Evolutionary conservation across 2,329 filamentous ascomycete species (phyloP), one percentile per base, ranked within the genome.

Genomic region (Huntiella decipiens): DNA sequence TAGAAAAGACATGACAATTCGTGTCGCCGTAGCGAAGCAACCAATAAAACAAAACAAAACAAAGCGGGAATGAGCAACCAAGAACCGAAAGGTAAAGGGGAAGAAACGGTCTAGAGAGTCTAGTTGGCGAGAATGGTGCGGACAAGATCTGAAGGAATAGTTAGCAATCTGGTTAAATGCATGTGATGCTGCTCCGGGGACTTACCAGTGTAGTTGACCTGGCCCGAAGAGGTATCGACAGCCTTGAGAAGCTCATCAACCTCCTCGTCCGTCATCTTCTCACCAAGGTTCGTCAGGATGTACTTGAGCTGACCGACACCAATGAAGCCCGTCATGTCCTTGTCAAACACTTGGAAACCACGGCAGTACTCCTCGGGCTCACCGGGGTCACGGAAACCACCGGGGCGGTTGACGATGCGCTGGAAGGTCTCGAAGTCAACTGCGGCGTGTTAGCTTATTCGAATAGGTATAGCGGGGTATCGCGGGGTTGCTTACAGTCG

Each of bases 261-360:
- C 71, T 98, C 91, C 53, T 96, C 91, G 57, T 98, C 88, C 51
- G 82, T 84, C 86, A 98, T 95, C 73, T 96, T 96, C 79, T 98
- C 91, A 57, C 91, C 91, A 56, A 98, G 67, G 62, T 96, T 96
- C 48, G 91, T 98, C 58, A 98, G 67, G 61, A 98, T 88, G 67
- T 98, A 98, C 66, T 93, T 83, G 63, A 98, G 74, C 67, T 98
- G 91, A 49, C 91, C 91, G 53, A 96, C 88, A 47, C 88, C 91
- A 61, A 98, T 96, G 64, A 87, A 95, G 44, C 91, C 91, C 50
- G 86, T 94, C 77, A 94, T 82, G 62, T 98, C 91, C 67, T 98
- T 98, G 67, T 98, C 91, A 57, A 98, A 98, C 45, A 98, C 91
- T 65, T 98, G 91, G 71, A 98, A 98, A 47, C 91, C 91, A 52